Base-by-base conservation (phyloP, 208 protist species). In the Wallacemonas rigidus region DNA sequence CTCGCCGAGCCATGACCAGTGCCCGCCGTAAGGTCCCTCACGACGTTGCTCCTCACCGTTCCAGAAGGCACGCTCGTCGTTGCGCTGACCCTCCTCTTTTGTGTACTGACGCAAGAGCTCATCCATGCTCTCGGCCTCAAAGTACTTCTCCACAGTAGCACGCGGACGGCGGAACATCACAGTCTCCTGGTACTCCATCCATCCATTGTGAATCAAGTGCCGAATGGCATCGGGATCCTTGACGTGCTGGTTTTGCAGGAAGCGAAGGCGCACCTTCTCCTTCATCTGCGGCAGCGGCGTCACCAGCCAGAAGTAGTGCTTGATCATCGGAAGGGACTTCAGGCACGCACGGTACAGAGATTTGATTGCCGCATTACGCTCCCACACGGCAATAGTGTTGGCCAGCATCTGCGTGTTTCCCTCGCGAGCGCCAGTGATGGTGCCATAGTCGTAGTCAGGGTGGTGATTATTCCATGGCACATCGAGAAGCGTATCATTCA, bases 121-220 rank as follows among this genome's bases (percentile, higher is more conserved):
- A 71, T 93, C 86, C 58, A 88, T 72, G 76, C 84, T 94, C 45
- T 93, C 89, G 55, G 80, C 77, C 12, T 90, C 86, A 65, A 94
- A 94, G 71, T 85, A 96, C 57, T 96, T 94, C 56, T 93, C 85
- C 2, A 94, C 85, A 0, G 89, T 86, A 26, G 89, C 89, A 56
- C 91, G 85, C 14, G 82, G 74, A 35, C 89, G 82, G 48, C 91
- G 78, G 69, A 93, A 94, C 76, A 94, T 83, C 69, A 92, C 80
- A 4, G 79, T 74, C 67, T 96, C 89, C 71, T 94, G 87, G 69
- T 89, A 96, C 76, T 96, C 91, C 85, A 94, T 88, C 89, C 91
- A 96, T 5, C 91, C 91, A 71, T 91, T 94, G 79, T 93, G 85
- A 57, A 96, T 76, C 53, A 96, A 73, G 71, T 96, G 91, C 4